A percentile compares a stretch with the other conserved stretches of the same genome.
Conservation (phyloP, 1,284 basidiomycete genomes). For the Cutaneotrichosporon arboriforme region DNA sequence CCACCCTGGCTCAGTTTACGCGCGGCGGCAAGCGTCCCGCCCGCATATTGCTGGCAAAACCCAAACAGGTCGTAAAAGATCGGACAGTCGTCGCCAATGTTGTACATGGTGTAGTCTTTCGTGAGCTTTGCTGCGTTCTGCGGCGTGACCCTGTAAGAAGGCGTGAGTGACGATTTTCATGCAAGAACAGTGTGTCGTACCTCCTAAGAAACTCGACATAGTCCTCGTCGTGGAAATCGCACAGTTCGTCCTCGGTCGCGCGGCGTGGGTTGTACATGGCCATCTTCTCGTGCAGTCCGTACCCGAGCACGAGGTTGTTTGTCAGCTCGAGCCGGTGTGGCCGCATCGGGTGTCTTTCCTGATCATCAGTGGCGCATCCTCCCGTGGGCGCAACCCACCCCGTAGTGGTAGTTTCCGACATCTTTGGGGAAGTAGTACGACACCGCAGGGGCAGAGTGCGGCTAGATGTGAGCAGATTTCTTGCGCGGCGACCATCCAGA, state of each 20-base stretch:
- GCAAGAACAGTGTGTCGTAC: no score
- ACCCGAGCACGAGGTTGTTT: slow-evolving; percentile 91
- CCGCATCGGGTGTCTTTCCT: slow-evolving; percentile 99
- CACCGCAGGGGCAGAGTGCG: slow-evolving; percentile 80
- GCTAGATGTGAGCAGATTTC: slow-evolving; percentile 48
- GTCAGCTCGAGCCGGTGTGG: slow-evolving; percentile 90
- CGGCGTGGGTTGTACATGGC: slow-evolving; percentile 84
- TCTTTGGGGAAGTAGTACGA: slow-evolving; percentile 94
- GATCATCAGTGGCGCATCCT: slow-evolving; percentile 9
- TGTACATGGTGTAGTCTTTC: slow-evolving; percentile 70
- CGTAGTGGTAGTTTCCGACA: slow-evolving; percentile 92
- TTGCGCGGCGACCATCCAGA: not conserved
- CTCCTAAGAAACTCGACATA: slow-evolving; percentile 91
- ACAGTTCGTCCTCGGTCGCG: slow-evolving; percentile 84
- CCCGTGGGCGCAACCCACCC: slow-evolving; percentile 54
- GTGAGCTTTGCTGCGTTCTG: slow-evolving; percentile 52
- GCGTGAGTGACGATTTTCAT: no score
- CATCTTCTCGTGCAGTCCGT: slow-evolving; percentile 93
- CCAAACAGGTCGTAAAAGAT: slow-evolving; percentile 88
- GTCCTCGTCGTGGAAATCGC: slow-evolving; percentile 83
- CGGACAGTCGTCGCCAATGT: slow-evolving; percentile 90
- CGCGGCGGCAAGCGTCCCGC: slow-evolving; percentile 83
- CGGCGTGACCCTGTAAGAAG: slow-evolving; percentile 38
- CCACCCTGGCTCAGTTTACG: slow-evolving; percentile 75
- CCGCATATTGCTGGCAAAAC: slow-evolving; percentile 87